A percentile compares a stretch with the other conserved stretches of the same genome.
Conservation (phyloP, 441 rosid genomes). For the Populus hybrid region DNA sequence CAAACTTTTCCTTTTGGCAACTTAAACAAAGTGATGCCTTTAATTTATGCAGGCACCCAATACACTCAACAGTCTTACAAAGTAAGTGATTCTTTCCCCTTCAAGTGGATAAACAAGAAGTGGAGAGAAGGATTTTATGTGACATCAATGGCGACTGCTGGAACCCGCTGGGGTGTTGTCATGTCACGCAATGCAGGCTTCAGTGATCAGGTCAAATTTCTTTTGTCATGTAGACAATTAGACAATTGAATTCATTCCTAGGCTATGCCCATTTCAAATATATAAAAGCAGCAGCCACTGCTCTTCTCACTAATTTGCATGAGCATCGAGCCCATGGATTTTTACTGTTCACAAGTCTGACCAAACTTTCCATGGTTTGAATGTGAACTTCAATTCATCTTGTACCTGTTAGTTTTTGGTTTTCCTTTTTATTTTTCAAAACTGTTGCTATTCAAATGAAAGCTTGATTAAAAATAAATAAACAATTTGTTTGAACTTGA, state of each 20-base stretch:
- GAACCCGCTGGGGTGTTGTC: constrained; percentile 97
- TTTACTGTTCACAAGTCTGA: neutral
- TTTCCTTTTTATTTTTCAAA: neutral
- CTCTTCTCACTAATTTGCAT: neutral
- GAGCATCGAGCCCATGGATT: neutral
- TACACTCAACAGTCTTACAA: constrained; percentile 97
- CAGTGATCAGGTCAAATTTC: constrained; percentile 74
- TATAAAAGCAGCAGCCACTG: neutral
- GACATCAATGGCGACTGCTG: constrained; percentile 99
- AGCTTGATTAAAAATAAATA: neutral
- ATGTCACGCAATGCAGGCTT: constrained; percentile 99
- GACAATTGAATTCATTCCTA: neutral
- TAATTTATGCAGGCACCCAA: constrained; percentile 66
- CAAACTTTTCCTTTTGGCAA: neutral
- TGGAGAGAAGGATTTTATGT: constrained; percentile 99
- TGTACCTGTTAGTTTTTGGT: neutral
- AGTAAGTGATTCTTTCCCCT: constrained; percentile 96
- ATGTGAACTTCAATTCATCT: neutral
- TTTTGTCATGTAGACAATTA: neutral
- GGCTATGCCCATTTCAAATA: neutral
- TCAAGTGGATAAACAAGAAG: constrained; percentile 99
- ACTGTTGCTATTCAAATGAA: neutral
- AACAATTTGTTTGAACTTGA: neutral
- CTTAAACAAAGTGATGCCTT: neutral
- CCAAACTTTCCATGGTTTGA: neutral